Evolutionary conservation across 2,329 filamentous ascomycete genomes (phyloP).

Genomic region (Aspergillus sp.): DNA sequence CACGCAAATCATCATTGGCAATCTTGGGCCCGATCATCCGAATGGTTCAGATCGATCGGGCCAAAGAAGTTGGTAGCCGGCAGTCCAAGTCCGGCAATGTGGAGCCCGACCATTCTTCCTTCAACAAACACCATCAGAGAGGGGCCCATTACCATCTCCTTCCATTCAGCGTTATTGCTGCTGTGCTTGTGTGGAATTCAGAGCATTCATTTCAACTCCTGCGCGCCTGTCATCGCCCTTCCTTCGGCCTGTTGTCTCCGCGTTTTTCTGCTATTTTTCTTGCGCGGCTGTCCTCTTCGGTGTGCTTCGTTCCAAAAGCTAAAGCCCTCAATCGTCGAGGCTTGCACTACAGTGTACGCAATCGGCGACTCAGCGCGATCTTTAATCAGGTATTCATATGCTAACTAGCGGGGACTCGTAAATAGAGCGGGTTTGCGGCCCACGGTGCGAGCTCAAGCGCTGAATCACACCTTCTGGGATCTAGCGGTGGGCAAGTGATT

Average conservation of each 20-base stretch:
- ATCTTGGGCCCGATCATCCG: background rate
- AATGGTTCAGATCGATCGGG: background rate
- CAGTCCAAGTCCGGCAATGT: background rate
- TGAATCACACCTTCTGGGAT: background rate
- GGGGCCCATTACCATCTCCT: background rate
- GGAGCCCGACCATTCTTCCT: background rate
- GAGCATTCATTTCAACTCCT: background rate
- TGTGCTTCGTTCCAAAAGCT: background rate
- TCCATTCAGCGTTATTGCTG: background rate
- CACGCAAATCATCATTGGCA: background rate
- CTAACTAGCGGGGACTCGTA: background rate
- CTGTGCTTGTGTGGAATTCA: background rate
- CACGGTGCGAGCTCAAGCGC: background rate
- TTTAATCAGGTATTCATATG: background rate
- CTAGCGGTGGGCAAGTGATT: background rate
- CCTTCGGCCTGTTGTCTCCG: background rate
- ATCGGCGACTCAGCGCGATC: background rate
- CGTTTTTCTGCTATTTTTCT: background rate
- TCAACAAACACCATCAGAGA: background rate
- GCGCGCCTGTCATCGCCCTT: background rate
- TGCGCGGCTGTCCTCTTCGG: too few relatives aligned
- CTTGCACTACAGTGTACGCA: too few relatives aligned
- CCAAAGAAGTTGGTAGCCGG: too few relatives aligned
- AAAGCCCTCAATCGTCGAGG: background rate
- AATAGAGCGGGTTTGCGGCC: background rate